These are phyloP conservation scores for Fusarium sp. DNA, from an alignment of 2,329 filamentous ascomycete genomes.

Conservation along the genomic window DNA sequence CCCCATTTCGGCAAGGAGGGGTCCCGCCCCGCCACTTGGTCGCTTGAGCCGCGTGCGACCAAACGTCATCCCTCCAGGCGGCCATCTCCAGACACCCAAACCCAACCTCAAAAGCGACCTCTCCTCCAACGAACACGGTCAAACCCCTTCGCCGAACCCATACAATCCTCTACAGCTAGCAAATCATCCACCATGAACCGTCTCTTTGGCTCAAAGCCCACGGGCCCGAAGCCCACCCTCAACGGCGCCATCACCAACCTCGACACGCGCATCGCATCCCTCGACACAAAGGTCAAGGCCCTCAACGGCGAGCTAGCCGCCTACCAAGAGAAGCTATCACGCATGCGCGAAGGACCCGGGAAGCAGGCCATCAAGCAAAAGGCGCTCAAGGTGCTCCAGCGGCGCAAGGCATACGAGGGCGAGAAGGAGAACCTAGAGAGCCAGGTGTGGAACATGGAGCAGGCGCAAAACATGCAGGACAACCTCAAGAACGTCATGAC, in stretches of 20 bases:
- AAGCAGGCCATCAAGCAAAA: conserved; percentile 95
- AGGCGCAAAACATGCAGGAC: conserved; percentile 98
- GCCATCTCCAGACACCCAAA: conserved; percentile 20
- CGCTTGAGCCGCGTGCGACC: conserved; percentile 32
- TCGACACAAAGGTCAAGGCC: conserved; percentile 94
- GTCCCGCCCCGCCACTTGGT: conserved; percentile 13
- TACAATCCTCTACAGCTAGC: not conserved
- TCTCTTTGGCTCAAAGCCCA: conserved; percentile 89
- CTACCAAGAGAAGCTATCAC: conserved; percentile 87
- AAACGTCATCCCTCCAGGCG: conserved; percentile 45
- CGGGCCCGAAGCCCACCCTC: conserved; percentile 90
- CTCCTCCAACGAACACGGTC: not conserved
- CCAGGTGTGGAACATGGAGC: conserved; percentile 99
- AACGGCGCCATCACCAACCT: conserved; percentile 85
- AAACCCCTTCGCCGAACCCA: not conserved
- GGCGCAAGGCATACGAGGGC: conserved; percentile 92
- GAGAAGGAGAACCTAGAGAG: conserved; percentile 94
- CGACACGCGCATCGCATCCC: conserved; percentile 83
- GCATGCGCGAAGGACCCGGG: conserved; percentile 95
- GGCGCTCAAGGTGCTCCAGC: conserved; percentile 92
- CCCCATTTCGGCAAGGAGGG: conserved; percentile 15
- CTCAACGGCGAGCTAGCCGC: conserved; percentile 90
- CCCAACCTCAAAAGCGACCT: not conserved
- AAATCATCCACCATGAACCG: conserved; percentile 97
- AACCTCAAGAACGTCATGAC: conserved; percentile 99